Evolutionary conservation across 2,329 filamentous ascomycete species (phyloP).

Genomic region (Fusarium guadeloupense): DNA sequence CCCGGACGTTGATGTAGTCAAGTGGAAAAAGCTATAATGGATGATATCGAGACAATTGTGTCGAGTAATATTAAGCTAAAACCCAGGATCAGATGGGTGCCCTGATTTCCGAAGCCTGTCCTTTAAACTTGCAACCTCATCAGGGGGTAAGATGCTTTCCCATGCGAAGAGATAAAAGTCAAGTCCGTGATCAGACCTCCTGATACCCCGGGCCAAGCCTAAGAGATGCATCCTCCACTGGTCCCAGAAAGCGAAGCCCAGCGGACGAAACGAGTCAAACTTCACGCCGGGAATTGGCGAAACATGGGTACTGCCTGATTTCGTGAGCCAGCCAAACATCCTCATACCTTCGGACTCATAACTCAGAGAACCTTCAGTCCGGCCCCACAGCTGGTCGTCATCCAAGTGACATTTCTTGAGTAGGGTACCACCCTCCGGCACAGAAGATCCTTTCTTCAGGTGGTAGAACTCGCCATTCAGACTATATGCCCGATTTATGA

Average conservation of each 20-base stretch:
- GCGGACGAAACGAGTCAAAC: slow-evolving; percentile 29
- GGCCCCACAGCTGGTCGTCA: slow-evolving; percentile 3
- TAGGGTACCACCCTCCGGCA: background rate
- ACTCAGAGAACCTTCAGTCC: slow-evolving; percentile 2
- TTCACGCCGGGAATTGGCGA: slow-evolving; percentile 19
- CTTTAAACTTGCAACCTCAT: slow-evolving; percentile 1
- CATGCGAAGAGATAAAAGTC: slow-evolving; percentile 8
- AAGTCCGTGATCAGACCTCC: background rate
- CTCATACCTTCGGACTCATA: background rate
- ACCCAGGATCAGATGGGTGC: background rate
- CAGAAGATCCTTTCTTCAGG: background rate
- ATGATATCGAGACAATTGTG: no score
- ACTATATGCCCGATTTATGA: background rate
- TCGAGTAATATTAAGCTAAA: no score
- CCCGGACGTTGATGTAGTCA: no score
- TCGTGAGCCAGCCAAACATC: background rate
- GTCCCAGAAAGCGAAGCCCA: slow-evolving; percentile 36
- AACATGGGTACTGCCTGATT: background rate
- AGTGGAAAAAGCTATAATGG: no score
- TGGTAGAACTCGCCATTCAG: background rate
- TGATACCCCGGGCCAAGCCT: slow-evolving; percentile 7
- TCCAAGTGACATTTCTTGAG: background rate
- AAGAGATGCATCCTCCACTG: slow-evolving; percentile 21
- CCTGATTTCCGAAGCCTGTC: slow-evolving; percentile 3
- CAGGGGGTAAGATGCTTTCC: slow-evolving; percentile 15